Conservation (phyloP, 352 stramenopile genomes). For the Phytophthora quininea region DNA sequence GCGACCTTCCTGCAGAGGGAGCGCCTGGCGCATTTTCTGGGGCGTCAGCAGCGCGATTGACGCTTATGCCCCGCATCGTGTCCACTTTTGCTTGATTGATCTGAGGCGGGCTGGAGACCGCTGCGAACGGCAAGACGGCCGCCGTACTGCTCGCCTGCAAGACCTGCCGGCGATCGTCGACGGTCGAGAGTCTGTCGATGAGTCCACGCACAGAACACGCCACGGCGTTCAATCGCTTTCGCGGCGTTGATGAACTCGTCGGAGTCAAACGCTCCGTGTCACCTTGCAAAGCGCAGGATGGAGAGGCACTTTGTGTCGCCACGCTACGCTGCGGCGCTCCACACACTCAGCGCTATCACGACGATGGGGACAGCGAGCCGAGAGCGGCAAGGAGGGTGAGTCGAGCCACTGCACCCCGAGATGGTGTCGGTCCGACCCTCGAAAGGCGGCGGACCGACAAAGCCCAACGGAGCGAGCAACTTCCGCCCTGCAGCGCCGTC, state of each 20-base stretch:
- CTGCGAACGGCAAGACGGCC: slow-evolving; percentile 24
- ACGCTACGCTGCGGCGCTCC: neutral
- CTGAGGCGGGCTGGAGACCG: slow-evolving; percentile 24
- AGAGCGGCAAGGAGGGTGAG: neutral
- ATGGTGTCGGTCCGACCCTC: neutral
- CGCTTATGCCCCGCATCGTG: slow-evolving; percentile 27
- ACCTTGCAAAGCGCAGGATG: neutral
- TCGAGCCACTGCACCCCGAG: neutral
- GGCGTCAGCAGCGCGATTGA: slow-evolving; percentile 15
- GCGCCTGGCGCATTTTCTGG: slow-evolving; percentile 1
- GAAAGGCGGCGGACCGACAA: neutral
- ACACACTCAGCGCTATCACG: slow-evolving; percentile 5
- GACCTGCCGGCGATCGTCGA: neutral
- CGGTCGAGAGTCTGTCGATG: neutral
- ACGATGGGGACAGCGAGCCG: slow-evolving; percentile 13
- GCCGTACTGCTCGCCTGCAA: no score
- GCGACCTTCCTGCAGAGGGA: neutral
- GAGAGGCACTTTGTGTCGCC: neutral
- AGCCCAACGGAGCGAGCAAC: neutral
- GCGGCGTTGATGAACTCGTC: neutral
- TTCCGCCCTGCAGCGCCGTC: neutral
- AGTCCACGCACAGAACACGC: neutral
- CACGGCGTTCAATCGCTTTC: neutral
- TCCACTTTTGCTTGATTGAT: slow-evolving; percentile 40
- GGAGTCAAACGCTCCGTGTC: slow-evolving; percentile 12